Evolutionary conservation across 495 filamentous ascomycete species (phyloP), one percentile per base, ranked within the genome.

Genomic region (Neurospora intermedia): DNA sequence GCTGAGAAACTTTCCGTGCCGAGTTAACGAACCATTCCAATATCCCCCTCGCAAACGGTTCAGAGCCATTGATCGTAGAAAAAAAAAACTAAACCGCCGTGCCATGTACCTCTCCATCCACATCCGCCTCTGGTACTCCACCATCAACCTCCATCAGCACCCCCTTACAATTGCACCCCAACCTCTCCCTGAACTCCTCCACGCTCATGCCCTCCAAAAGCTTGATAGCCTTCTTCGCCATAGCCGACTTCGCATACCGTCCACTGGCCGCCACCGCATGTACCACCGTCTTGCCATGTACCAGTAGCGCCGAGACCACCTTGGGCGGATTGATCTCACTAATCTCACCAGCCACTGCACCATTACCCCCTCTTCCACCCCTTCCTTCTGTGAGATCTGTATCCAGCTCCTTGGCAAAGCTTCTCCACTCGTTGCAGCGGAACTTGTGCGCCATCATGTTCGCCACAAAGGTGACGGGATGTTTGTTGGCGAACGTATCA

Each of bases 401-500:
- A 3, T 40, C 54, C 18, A 78, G 9, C 69, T 76, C 76, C 73
- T 75, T 77, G 31, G 70, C 69, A 72, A 78, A 6, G 66, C 76
- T 16, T 23, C 83, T 78, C 85, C 87, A 89, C 46, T 85, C 78
- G 9, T 43, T 71, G 72, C 88, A 90, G 38, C 80, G 75, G 71
- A 88, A 83, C 48, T 82, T 76, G 6, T 81, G 74, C 71, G 81
- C 77, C 75, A 90, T 80, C 69, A 82, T 72, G 45, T 82, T 81
- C 27, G 77, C 77, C 0, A 87, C 75, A 42, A 83, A 81, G 0
- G 83, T 88, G 2, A 85, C 92, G 2, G 96, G 95, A 74, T 98
- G 94, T 23, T 92, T 92, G 78, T 92, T 94, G 2, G 96, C 96
- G 79, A 92, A 97, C 0, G 88, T 89, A 80, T 97, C 94, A 78